These are phyloP conservation scores for Kwoniella bestiolae DNA, from an alignment of 768 basidiomycete genomes.

Conservation along the genomic window DNA sequence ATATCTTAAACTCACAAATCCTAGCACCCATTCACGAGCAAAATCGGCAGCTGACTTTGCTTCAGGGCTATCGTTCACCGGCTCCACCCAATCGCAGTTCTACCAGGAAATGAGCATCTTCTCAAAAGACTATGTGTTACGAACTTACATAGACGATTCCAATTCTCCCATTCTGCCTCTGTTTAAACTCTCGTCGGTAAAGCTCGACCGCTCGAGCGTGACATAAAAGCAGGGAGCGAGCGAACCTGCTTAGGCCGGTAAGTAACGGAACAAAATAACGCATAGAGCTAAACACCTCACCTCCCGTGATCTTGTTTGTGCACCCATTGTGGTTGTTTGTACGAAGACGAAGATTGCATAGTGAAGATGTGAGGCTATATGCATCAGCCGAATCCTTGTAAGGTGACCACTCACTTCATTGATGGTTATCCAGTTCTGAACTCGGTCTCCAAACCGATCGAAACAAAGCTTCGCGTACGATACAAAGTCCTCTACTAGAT, in stretches of 20 bases:
- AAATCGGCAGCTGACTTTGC: constrained; percentile 29
- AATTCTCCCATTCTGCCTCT: constrained; percentile 38
- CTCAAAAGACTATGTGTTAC: constrained; percentile 13
- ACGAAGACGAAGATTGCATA: constrained; percentile 21
- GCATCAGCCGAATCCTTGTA: neutral
- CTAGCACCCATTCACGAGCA: no score
- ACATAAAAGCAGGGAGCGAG: constrained; percentile 28
- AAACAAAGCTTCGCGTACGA: constrained; percentile 37
- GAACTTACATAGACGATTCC: constrained; percentile 40
- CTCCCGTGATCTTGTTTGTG: constrained; percentile 11
- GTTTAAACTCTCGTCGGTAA: constrained; percentile 37
- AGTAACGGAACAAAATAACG: no score
- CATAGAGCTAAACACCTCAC: no score
- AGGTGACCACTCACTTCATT: constrained; percentile 38
- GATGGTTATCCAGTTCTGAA: constrained; percentile 52
- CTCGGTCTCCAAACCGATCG: constrained; percentile 45
- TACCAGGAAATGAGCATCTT: neutral
- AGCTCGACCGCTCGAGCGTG: constrained; percentile 45
- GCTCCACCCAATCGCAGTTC: constrained; percentile 34
- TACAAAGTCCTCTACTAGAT: constrained; percentile 40
- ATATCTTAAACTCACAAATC: constrained; percentile 12
- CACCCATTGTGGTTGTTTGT: constrained; percentile 16
- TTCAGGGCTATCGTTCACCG: constrained; percentile 28
- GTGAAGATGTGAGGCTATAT: constrained; percentile 41
- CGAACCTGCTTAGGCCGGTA: neutral